phyloP scores from a whole-genome alignment of 23 red algal species.

The Gracilaria domingensis region DNA sequence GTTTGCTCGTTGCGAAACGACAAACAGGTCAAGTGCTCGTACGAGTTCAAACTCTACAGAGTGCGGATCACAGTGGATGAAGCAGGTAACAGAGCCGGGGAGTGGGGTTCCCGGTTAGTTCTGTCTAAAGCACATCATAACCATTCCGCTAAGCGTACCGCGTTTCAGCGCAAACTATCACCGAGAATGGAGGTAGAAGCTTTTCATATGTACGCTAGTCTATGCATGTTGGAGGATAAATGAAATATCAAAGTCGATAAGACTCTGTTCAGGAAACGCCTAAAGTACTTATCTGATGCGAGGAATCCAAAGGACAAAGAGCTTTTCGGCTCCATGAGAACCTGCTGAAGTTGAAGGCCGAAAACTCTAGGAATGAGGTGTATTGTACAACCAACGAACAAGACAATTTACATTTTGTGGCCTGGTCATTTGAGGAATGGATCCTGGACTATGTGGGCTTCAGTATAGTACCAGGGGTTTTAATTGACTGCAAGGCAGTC shows the following conservation, averaged over 20 bases:
- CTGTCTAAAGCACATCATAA: conserved; percentile 3
- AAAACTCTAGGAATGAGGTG: neutral
- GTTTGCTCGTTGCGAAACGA: neutral
- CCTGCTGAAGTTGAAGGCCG: neutral
- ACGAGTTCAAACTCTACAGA: neutral
- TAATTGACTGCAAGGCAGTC: conserved; percentile 24
- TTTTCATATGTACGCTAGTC: neutral
- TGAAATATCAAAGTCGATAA: conserved; percentile 13
- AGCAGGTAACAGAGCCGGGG: neutral
- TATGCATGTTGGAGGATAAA: conserved; percentile 12
- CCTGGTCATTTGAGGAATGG: conserved; percentile 2
- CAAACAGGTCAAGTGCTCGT: neutral
- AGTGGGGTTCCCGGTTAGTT: neutral
- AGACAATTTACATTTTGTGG: neutral
- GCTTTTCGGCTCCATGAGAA: neutral
- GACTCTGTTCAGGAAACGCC: neutral
- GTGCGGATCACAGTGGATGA: too few relatives aligned
- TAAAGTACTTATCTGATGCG: neutral
- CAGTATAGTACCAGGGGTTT: conserved; percentile 15
- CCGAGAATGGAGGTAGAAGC: conserved; percentile 4
- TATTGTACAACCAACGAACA: neutral
- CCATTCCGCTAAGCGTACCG: neutral
- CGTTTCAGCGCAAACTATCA: neutral
- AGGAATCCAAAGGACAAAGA: conserved; percentile 8
- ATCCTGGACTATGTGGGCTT: neutral